Evolutionary conservation across 139 green algal species (phyloP).

Genomic region (Chlorella vulgaris): DNA sequence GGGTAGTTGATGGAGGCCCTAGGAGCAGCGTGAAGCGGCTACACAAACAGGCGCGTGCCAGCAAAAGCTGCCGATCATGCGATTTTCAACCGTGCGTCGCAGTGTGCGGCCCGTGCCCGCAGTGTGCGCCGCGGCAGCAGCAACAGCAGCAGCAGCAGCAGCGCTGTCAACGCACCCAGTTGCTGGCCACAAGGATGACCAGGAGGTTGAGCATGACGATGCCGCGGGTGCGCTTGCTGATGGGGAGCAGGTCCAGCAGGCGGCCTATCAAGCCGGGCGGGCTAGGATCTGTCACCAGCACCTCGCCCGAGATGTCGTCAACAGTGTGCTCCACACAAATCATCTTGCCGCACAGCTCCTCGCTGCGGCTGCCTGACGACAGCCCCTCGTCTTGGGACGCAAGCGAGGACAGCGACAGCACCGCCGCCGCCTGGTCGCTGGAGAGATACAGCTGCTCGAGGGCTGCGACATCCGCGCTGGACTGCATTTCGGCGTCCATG

Average conservation of each 20-base stretch:
- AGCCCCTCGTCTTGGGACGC: not conserved
- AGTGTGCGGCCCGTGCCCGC: no score
- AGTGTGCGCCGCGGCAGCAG: no score
- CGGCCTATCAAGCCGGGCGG: not conserved
- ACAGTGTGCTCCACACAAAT: conserved; percentile 1
- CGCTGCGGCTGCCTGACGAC: not conserved
- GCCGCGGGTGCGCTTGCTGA: conserved; percentile 14
- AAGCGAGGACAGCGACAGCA: no score
- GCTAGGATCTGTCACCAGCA: not conserved
- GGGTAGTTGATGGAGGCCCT: no score
- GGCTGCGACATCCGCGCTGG: not conserved
- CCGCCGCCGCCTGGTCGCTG: not conserved
- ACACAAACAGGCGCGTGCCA: no score
- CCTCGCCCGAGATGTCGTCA: not conserved
- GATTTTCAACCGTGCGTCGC: no score
- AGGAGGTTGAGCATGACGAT: conserved; percentile 51
- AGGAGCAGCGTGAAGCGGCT: no score
- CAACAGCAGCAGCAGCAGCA: no score
- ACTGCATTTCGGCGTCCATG: not conserved
- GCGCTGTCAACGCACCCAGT: conserved; percentile 50
- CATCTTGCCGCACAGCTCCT: conserved; percentile 5
- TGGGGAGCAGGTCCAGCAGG: not conserved
- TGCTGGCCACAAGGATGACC: conserved; percentile 46
- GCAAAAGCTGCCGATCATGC: no score
- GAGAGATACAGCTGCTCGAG: conserved; percentile 11